Conservation (phyloP, 441 rosid species). For the Erysimum cheiri region DNA sequence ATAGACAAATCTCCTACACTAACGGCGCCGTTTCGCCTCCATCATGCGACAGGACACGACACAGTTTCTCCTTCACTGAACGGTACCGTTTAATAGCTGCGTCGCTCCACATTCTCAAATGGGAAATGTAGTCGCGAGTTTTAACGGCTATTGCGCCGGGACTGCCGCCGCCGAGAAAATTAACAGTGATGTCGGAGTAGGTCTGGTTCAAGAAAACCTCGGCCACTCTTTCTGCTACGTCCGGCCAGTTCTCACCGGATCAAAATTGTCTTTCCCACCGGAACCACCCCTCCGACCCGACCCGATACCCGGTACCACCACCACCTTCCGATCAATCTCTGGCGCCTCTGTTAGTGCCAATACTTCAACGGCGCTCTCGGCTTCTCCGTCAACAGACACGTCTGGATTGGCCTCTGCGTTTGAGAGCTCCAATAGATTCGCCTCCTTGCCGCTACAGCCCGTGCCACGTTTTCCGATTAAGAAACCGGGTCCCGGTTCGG, state of each 20-base stretch:
- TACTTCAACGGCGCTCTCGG: slow-evolving; percentile 56
- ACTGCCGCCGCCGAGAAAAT: slow-evolving; percentile 44
- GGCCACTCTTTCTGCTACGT: slow-evolving; percentile 76
- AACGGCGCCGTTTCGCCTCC: slow-evolving; percentile 18
- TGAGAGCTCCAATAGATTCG: slow-evolving; percentile 62
- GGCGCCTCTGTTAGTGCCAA: slow-evolving; percentile 84
- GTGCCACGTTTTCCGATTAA: slow-evolving; percentile 51
- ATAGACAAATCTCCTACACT: neutral
- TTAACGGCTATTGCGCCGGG: slow-evolving; percentile 51
- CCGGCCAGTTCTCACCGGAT: slow-evolving; percentile 37
- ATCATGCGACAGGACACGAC: neutral
- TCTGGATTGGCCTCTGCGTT: slow-evolving; percentile 50
- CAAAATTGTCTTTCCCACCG: slow-evolving; percentile 34
- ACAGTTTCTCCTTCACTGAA: neutral
- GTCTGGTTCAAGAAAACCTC: slow-evolving; percentile 40
- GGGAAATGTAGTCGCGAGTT: slow-evolving; percentile 50
- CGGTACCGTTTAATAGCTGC: neutral
- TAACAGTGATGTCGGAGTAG: slow-evolving; percentile 38
- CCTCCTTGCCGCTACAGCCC: slow-evolving; percentile 67
- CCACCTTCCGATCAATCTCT: slow-evolving; percentile 64
- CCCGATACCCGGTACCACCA: slow-evolving; percentile 42
- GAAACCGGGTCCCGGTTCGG: slow-evolving; percentile 34
- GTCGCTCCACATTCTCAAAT: slow-evolving; percentile 26
- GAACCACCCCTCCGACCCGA: slow-evolving; percentile 47
- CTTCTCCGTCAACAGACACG: slow-evolving; percentile 43